phyloP scores from a whole-genome alignment of 1,284 basidiomycete genomes.

The Ganoderma multipileum region DNA sequence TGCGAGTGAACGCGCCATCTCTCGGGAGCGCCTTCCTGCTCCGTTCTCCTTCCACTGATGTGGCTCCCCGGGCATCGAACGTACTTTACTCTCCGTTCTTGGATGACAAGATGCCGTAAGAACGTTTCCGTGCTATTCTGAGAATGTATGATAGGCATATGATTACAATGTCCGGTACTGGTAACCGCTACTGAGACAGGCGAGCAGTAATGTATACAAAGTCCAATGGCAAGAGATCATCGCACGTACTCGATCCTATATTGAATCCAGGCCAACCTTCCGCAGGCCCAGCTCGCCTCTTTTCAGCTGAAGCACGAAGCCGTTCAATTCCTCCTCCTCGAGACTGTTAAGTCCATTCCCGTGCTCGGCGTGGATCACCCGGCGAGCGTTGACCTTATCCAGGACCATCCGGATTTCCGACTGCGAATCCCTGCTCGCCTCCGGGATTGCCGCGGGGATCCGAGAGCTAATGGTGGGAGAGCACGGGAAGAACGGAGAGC shows the following conservation, averaged over 20 bases:
- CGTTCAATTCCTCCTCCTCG: slow-evolving; percentile 45
- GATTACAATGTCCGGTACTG: not conserved
- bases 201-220: not conserved
- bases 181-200: not conserved
- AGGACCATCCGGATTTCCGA: slow-evolving; percentile 44
- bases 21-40: not conserved
- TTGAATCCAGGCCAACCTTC: not conserved
- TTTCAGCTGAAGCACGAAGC: slow-evolving; percentile 40
- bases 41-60: not conserved
- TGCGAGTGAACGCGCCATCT: not conserved
- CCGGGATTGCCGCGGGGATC: slow-evolving; percentile 12
- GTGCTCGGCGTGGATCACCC: slow-evolving; percentile 48
- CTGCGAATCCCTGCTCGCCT: slow-evolving; percentile 19
- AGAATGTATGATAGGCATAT: not conserved
- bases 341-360: slow-evolving; percentile 44
- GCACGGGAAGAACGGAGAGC: slow-evolving; percentile 30
- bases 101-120: not conserved
- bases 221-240: not conserved
- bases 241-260: not conserved
- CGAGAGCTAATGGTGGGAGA: slow-evolving; percentile 28
- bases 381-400: slow-evolving; percentile 47
- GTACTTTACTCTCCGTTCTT: not conserved
- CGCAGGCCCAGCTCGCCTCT: slow-evolving; percentile 42
- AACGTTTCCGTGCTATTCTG: not conserved
- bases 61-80: not conserved